Evolutionary conservation across 441 rosid genomes (phyloP), one percentile per base, ranked within the genome.

Genomic region (Arabidopsis hybrid): DNA sequence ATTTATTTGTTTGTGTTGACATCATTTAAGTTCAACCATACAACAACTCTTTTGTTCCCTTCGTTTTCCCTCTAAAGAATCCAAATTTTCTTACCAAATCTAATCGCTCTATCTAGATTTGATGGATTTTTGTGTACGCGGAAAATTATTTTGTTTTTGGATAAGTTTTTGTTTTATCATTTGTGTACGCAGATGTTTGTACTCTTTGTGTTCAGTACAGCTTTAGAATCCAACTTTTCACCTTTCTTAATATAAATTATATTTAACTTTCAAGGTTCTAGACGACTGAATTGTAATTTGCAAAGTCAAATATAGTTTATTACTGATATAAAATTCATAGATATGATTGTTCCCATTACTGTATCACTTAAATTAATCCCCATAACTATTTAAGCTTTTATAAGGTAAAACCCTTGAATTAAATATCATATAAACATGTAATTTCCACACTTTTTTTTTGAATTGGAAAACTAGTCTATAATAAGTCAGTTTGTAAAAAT

Each of bases 11-110:
- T 67, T 12, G 12, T 61, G 67, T 65, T 76, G 80, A 76, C 80
- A 71, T 71, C 72, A 76, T 40, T 70, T 76, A 71, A 57, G 71
- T 71, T 76, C 76, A 71, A 76, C 80, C 67, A 65, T 42, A 65
- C 76, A 76, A 71, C 80, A 71, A 76, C 80, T 65, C 71, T 64
- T 50, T 71, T 42, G 67, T 76, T 71, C 76, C 61, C 21, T 76
- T 65, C 13, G 3, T 32, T 4, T 21, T 56, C 58, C 26, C 17
- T 47, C 29, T 10, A n/a, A 56, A 59, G 7, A 60, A 59, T 67
- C 29, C 78, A 53, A 68, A 35, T 51, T 67, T 60, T 67, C 68
- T 29, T n/a, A 60, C 50, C 60, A 59, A 66, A 59, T 16, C 61
- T 66, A 58, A 36, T 57, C 49, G 57, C 56, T 50, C n/a, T 39